These are phyloP conservation scores for Brettanomyces bruxellensis DNA, from an alignment of 805 yeast species.

Conservation along the genomic window DNA sequence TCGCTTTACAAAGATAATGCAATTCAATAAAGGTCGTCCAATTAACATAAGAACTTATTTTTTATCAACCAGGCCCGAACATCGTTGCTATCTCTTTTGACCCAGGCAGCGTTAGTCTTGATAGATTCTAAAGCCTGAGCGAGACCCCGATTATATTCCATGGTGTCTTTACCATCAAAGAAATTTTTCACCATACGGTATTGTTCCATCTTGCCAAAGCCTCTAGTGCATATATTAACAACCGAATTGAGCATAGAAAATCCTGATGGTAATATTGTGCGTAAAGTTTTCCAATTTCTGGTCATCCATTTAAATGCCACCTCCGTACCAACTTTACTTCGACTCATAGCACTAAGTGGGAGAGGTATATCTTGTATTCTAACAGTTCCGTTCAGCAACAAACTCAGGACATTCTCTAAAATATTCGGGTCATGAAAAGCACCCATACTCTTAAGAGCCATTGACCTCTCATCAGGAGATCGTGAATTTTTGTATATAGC, in stretches of 20 bases:
- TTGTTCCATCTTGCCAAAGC: slow-evolving; percentile 31
- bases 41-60: slow-evolving; percentile 11
- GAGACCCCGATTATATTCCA: slow-evolving; percentile 50
- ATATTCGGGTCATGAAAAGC: slow-evolving; percentile 29
- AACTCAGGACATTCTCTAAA: slow-evolving; percentile 29
- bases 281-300: slow-evolving; percentile 61
- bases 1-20: too few relatives aligned
- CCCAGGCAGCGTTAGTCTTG: slow-evolving; percentile 45
- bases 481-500: slow-evolving; percentile 41
- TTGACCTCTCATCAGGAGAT: slow-evolving; percentile 48
- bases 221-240: slow-evolving; percentile 46
- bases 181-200: slow-evolving; percentile 35
- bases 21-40: too few relatives aligned
- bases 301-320: slow-evolving; percentile 66
- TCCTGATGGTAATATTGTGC: slow-evolving; percentile 67
- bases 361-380: slow-evolving; percentile 38
- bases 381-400: slow-evolving; percentile 60
- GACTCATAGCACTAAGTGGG: slow-evolving; percentile 68
- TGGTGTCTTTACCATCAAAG: slow-evolving; percentile 39
- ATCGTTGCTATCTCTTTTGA: slow-evolving; percentile 35
- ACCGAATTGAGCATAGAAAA: slow-evolving; percentile 72
- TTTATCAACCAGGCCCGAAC: slow-evolving; percentile 38
- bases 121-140: slow-evolving; percentile 52
- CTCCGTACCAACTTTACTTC: slow-evolving; percentile 55
- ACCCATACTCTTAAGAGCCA: slow-evolving; percentile 48